These are phyloP conservation scores for Cryoendolithus antarcticus DNA, from an alignment of 2,329 filamentous ascomycete genomes.

Conservation along the genomic window DNA sequence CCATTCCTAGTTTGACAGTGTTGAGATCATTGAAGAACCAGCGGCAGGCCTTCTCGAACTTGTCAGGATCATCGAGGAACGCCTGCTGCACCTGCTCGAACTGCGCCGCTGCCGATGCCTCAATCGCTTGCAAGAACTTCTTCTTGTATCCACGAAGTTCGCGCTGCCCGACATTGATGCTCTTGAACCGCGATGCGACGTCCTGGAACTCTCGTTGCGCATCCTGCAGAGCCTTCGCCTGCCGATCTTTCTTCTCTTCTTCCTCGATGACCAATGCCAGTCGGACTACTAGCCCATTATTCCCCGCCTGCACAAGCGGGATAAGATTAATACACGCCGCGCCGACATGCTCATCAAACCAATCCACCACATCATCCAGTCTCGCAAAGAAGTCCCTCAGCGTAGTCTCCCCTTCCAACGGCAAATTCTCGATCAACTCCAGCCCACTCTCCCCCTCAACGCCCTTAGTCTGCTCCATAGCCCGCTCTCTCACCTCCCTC, in stretches of 20 bases:
- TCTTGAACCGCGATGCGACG: conserved; percentile 84
- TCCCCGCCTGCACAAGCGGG: conserved; percentile 71
- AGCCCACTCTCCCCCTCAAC: conserved; percentile 84
- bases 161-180: conserved; percentile 77
- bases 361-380: conserved; percentile 76
- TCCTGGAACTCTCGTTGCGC: conserved; percentile 93
- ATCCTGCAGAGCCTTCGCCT: conserved; percentile 81
- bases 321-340: conserved; percentile 83
- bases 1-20: conserved; percentile 87
- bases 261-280: conserved; percentile 87
- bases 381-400: conserved; percentile 81
- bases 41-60: conserved; percentile 74
- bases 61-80: conserved; percentile 72
- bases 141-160: conserved; percentile 92
- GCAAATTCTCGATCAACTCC: conserved; percentile 69
- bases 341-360: conserved; percentile 92
- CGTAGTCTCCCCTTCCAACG: conserved; percentile 55
- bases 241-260: conserved; percentile 91
- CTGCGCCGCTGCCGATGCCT: conserved; percentile 58
- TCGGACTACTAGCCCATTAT: conserved; percentile 78
- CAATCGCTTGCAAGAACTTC: conserved; percentile 76
- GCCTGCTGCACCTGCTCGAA: conserved; percentile 56
- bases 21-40: conserved; percentile 99
- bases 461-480: conserved; percentile 81
- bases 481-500: conserved; percentile 87